Evolutionary conservation across 805 yeast genomes (phyloP).

Genomic region (Yamadazyma sp.): DNA sequence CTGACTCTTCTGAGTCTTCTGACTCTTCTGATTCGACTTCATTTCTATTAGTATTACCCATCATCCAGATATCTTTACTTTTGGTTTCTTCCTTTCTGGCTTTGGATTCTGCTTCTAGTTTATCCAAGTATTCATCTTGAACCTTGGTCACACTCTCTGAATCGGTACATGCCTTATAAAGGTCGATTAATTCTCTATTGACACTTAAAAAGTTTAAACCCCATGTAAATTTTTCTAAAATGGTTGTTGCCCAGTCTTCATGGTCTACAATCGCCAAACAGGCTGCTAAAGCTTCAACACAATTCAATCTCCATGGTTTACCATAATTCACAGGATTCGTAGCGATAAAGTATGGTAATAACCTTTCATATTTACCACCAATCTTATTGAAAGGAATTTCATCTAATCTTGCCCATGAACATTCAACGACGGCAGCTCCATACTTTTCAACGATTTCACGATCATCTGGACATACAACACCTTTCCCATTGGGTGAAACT

Average conservation of each 20-base stretch:
- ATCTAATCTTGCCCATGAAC: constrained; percentile 97
- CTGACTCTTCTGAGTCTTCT: constrained; percentile 9
- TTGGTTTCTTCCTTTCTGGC: constrained; percentile 55
- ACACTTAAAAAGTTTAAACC: constrained; percentile 84
- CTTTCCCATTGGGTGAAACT: constrained; percentile 89
- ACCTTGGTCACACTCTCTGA: constrained; percentile 68
- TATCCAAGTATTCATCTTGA: constrained; percentile 70
- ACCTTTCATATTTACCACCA: constrained; percentile 85
- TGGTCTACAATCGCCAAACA: constrained; percentile 93
- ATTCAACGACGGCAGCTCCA: constrained; percentile 98
- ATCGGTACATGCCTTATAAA: constrained; percentile 80
- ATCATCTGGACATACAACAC: constrained; percentile 89
- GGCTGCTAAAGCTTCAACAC: constrained; percentile 97
- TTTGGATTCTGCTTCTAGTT: constrained; percentile 61
- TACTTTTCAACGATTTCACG: constrained; percentile 64
- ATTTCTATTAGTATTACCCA: constrained; percentile 69
- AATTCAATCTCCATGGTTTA: constrained; percentile 89
- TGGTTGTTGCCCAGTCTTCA: constrained; percentile 78
- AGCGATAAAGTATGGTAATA: constrained; percentile 89
- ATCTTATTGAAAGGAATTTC: constrained; percentile 93
- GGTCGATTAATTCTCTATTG: constrained; percentile 71
- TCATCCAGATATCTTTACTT: constrained; percentile 67
- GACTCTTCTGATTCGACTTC: constrained; percentile 15
- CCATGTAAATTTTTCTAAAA: constrained; percentile 85
- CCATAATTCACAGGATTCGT: constrained; percentile 98